Base-by-base conservation (phyloP, 1,284 basidiomycete genomes). In the Mycena sp. region DNA sequence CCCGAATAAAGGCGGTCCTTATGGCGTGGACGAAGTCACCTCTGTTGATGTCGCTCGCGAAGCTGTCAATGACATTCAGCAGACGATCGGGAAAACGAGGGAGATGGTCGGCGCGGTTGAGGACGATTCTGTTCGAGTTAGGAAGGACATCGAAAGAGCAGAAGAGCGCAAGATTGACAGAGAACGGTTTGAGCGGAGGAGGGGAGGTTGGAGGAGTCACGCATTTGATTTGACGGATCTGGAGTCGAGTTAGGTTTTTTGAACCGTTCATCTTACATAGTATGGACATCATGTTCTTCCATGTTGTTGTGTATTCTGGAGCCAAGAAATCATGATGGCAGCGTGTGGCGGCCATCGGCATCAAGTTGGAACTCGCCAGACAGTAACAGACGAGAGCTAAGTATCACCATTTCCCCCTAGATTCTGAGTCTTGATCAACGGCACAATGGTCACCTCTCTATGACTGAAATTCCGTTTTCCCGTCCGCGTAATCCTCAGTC, bases 381-480 rank as follows among this genome's bases (percentile, higher is more conserved):
- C n/a, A n/a, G n/a, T n/a, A n/a, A n/a, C n/a, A n/a, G n/a, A n/a
- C n/a, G n/a, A n/a, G n/a, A n/a, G n/a, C n/a, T n/a, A n/a, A n/a
- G n/a, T n/a, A n/a, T n/a, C n/a, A n/a, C n/a, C n/a, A n/a, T n/a
- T n/a, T n/a, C n/a, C n/a, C n/a, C n/a, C n/a, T n/a, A n/a, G n/a
- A n/a, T n/a, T n/a, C n/a, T n/a, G n/a, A n/a, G n/a, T n/a, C n/a
- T n/a, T n/a, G n/a, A n/a, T n/a, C n/a, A 85, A 71, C 7, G 84
- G 82, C 0, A 86, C 82, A 23, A 78, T 81, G 0, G 87, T 88
- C 12, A 81, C 81, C 30, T 87, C 83, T 0, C 77, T 77, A 71
- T 86, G 85, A 16, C 75, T 82, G 71, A 89, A 89, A 11, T 73
- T 80, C 53, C 87, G 74, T 60, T 82, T 54, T 1, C 81, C 83